phyloP scores from a whole-genome alignment of 2,329 filamentous ascomycete genomes.

The Fusarium sp. region DNA sequence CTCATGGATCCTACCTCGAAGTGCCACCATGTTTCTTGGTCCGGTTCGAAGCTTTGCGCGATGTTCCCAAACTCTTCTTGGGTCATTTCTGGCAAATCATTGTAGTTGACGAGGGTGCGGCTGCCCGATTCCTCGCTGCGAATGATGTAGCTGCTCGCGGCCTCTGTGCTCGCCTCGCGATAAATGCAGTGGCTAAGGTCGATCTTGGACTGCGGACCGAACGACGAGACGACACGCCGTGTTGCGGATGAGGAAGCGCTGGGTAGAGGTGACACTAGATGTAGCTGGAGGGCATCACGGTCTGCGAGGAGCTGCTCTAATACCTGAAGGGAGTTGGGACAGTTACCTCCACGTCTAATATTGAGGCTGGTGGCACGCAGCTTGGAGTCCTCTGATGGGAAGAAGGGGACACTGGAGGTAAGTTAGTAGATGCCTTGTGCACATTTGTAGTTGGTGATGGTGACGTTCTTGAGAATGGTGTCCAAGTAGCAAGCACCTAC shows the following conservation, averaged over 20 bases:
- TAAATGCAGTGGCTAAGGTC: constrained; percentile 72
- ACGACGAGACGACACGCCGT: constrained; percentile 67
- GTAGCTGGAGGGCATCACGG: constrained; percentile 50
- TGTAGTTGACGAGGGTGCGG: constrained; percentile 80
- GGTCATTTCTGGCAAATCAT: constrained; percentile 77
- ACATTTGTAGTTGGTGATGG: constrained; percentile 19
- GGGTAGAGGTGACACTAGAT: constrained; percentile 70
- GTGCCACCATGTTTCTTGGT: constrained; percentile 73
- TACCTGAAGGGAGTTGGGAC: constrained; percentile 79
- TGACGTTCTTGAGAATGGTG: constrained; percentile 75
- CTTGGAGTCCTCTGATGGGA: constrained; percentile 80
- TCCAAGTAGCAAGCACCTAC: constrained; percentile 80
- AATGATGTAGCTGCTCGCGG: constrained; percentile 79
- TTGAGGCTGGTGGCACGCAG: constrained; percentile 73
- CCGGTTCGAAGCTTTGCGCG: constrained; percentile 55
- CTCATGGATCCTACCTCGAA: constrained; percentile 70
- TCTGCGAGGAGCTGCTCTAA: constrained; percentile 72
- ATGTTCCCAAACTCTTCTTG: constrained; percentile 69
- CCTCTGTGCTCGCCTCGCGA: constrained; percentile 66
- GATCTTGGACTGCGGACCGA: constrained; percentile 61
- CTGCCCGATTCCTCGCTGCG: constrained; percentile 71
- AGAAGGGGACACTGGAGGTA: constrained; percentile 71
- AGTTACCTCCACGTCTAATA: constrained; percentile 79
- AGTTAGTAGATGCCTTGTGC: constrained; percentile 27
- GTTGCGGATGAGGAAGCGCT: constrained; percentile 65